These are phyloP conservation scores for Phytophthora podocarpi DNA, from an alignment of 352 stramenopile genomes.

Conservation along the genomic window DNA sequence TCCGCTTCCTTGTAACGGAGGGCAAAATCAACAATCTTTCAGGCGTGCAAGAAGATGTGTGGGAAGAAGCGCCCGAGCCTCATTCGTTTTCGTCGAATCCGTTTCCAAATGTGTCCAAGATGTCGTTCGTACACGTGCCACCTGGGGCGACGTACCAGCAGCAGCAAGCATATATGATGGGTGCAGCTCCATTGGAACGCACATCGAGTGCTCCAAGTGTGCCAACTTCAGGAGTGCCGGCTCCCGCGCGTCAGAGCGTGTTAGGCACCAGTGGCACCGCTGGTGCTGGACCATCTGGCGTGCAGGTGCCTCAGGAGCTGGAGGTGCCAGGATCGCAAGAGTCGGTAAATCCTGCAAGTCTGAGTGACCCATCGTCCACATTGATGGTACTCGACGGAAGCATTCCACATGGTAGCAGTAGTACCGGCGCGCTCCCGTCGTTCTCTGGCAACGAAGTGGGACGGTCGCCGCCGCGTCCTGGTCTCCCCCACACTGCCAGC, in stretches of 20 bases:
- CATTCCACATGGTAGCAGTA: conserved; percentile 30
- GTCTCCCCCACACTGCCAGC: conserved; percentile 49
- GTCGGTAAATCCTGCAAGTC: conserved; percentile 20
- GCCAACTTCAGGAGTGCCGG: conserved; percentile 14
- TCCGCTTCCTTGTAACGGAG: conserved; percentile 87
- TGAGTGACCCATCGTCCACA: conserved; percentile 36
- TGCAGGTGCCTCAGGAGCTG: conserved; percentile 16
- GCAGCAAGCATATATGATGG: conserved; percentile 36
- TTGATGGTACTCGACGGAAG: conserved; percentile 40
- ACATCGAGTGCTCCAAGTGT: conserved; percentile 23
- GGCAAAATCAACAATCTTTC: conserved; percentile 87
- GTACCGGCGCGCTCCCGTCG: conserved; percentile 20
- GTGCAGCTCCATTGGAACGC: conserved; percentile 25
- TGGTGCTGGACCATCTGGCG: conserved; percentile 4
- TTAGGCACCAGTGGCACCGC: conserved; percentile 17
- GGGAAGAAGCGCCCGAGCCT: conserved; percentile 87
- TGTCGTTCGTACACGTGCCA: conserved; percentile 62
- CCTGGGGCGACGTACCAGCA: conserved; percentile 27
- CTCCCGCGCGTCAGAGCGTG: conserved; percentile 24
- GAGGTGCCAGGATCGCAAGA: conserved; percentile 24
- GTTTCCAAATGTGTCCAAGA: conserved; percentile 82
- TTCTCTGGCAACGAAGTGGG: conserved; percentile 32
- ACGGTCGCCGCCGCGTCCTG: conserved; percentile 38
- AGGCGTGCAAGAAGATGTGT: conserved; percentile 78
- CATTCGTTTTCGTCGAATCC: conserved; percentile 81